Conservation (phyloP, 73 alveolate species). For the Paramecium biaurelia region DNA sequence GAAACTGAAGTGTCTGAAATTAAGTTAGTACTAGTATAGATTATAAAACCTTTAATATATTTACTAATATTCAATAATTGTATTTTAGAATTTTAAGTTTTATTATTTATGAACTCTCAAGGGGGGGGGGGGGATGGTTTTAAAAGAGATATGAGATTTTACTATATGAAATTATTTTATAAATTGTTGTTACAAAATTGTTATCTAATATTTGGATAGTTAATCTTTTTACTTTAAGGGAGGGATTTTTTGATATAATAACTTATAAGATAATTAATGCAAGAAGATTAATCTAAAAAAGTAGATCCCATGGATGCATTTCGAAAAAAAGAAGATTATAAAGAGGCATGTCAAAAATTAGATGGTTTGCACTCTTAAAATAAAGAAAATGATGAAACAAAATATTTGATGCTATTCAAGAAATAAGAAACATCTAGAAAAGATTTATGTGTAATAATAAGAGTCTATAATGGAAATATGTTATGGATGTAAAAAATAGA, state of each 20-base stretch:
- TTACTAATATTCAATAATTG: background rate
- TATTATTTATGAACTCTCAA: background rate
- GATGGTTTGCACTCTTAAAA: conserved; percentile 19
- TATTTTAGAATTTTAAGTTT: background rate
- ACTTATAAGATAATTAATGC: background rate
- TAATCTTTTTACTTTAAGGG: background rate
- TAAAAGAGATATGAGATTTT: background rate
- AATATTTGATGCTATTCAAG: conserved; percentile 8
- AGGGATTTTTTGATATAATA: background rate
- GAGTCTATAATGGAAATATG: conserved; percentile 36
- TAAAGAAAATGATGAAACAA: background rate
- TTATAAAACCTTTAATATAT: background rate
- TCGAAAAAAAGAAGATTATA: conserved; percentile 17
- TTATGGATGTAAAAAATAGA: conserved; percentile 50
- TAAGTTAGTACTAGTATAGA: background rate
- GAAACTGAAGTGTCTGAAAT: background rate
- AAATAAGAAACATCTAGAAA: conserved; percentile 22
- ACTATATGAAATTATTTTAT: background rate
- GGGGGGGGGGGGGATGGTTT: background rate
- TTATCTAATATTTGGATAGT: background rate
- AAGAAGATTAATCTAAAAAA: background rate
- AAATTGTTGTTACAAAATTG: background rate
- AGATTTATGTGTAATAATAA: background rate
- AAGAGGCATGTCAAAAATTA: background rate
- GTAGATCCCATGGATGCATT: conserved; percentile 29